A percentile compares a stretch with the other conserved stretches of the same genome.
Evolutionary conservation across 768 basidiomycete genomes (phyloP).

Genomic region (Clathrus columnatus): DNA sequence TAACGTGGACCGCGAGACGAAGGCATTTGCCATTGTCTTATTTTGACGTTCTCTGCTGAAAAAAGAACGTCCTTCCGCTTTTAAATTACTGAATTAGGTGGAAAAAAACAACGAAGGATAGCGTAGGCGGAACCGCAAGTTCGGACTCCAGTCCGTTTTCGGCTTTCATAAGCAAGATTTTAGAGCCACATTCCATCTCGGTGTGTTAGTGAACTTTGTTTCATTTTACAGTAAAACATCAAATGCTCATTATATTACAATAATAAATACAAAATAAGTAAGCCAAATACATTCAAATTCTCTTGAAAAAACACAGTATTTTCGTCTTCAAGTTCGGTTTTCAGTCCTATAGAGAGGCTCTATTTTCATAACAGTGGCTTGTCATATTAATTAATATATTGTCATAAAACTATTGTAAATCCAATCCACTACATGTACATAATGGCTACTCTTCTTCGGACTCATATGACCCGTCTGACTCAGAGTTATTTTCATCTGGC

Average conservation of each 20-base stretch:
- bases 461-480: slow-evolving; percentile 7
- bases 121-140: too few species aligned
- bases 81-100: too few species aligned
- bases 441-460: slow-evolving; percentile 4
- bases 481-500: not conserved
- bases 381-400: too few species aligned
- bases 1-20: slow-evolving; percentile 2
- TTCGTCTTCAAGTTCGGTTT: too few species aligned
- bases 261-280: too few species aligned
- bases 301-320: too few species aligned
- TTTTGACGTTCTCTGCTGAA: not conserved
- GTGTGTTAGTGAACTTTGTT: too few species aligned
- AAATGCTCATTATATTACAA: not conserved
- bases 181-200: too few species aligned
- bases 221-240: too few species aligned
- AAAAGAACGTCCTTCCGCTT: not conserved
- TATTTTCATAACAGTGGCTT: too few species aligned
- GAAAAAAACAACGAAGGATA: not conserved
- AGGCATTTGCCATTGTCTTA: not conserved
- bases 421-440: not conserved
- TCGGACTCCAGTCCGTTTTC: not conserved
- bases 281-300: too few species aligned
- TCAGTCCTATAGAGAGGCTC: too few species aligned
- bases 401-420: not conserved
- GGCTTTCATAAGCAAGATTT: not conserved